Evolutionary conservation across 2,329 filamentous ascomycete species (phyloP).

Genomic region (Amauroascus verrucosus): DNA sequence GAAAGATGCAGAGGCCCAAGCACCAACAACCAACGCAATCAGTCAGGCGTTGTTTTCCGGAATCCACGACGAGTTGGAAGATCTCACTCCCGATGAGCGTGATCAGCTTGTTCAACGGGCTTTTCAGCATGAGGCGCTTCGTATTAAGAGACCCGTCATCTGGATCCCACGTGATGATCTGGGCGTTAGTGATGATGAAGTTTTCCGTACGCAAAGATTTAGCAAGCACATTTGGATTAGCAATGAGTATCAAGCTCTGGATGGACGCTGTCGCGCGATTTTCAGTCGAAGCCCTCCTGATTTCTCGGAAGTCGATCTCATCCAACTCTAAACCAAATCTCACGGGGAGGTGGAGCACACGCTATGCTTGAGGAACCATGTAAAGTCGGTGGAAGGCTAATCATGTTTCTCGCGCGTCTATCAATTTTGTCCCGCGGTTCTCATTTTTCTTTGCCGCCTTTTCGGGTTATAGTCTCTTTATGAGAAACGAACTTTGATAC

Average conservation of each 20-base stretch:
- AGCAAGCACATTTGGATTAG: slow-evolving; percentile 82
- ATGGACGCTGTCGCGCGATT: slow-evolving; percentile 70
- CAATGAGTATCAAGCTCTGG: slow-evolving; percentile 80
- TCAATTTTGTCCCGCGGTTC: not conserved
- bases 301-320: slow-evolving; percentile 78
- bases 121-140: slow-evolving; percentile 80
- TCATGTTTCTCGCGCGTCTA: not conserved
- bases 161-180: slow-evolving; percentile 91
- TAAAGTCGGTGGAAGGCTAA: not conserved
- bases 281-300: slow-evolving; percentile 80
- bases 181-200: slow-evolving; percentile 85
- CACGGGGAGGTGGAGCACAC: not conserved
- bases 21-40: slow-evolving; percentile 45
- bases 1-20: slow-evolving; percentile 60
- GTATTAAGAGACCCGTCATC: slow-evolving; percentile 73
- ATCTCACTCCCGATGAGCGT: slow-evolving; percentile 79
- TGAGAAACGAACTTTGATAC: not conserved
- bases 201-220: slow-evolving; percentile 63
- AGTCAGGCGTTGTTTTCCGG: slow-evolving; percentile 76
- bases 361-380: slow-evolving; percentile 6
- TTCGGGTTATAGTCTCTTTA: not conserved
- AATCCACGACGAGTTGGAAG: slow-evolving; percentile 86
- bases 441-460: not conserved
- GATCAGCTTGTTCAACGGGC: slow-evolving; percentile 76
- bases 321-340: slow-evolving; percentile 51